phyloP scores from a whole-genome alignment of 306 rosid genomes.

The Styphnolobium japonicum region DNA sequence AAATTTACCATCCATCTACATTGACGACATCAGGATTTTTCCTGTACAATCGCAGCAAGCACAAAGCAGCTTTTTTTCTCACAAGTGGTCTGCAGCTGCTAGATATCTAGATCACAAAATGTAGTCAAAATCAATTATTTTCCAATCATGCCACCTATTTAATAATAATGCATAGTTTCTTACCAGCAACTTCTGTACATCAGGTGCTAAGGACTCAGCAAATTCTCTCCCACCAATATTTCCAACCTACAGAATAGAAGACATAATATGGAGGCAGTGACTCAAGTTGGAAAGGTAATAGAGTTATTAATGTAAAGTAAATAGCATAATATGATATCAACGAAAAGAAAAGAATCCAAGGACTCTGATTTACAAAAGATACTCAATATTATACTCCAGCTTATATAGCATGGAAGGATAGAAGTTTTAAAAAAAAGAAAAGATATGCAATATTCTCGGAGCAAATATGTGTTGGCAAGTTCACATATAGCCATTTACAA shows the following conservation, averaged over 20 bases:
- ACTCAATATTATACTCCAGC: background rate
- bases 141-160: background rate
- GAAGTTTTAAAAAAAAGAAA: background rate
- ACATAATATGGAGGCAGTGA: background rate
- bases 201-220: constrained; percentile 81
- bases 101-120: constrained; percentile 50
- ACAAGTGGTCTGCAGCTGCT: constrained; percentile 88
- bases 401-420: background rate
- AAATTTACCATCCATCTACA: constrained; percentile 71
- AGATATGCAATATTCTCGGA: background rate
- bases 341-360: background rate
- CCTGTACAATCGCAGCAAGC: constrained; percentile 73
- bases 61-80: constrained; percentile 75
- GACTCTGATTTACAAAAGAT: background rate
- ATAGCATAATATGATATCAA: background rate
- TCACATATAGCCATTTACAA: background rate
- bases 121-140: constrained; percentile 20
- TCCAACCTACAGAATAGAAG: constrained; percentile 57
- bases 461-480: background rate
- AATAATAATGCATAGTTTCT: constrained; percentile 23
- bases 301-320: background rate
- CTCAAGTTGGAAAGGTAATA: background rate
- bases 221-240: constrained; percentile 87
- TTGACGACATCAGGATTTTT: constrained; percentile 86
- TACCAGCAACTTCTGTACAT: constrained; percentile 80